phyloP scores from a whole-genome alignment of 2,329 filamentous ascomycete species.

The Stemphylium beticola region DNA sequence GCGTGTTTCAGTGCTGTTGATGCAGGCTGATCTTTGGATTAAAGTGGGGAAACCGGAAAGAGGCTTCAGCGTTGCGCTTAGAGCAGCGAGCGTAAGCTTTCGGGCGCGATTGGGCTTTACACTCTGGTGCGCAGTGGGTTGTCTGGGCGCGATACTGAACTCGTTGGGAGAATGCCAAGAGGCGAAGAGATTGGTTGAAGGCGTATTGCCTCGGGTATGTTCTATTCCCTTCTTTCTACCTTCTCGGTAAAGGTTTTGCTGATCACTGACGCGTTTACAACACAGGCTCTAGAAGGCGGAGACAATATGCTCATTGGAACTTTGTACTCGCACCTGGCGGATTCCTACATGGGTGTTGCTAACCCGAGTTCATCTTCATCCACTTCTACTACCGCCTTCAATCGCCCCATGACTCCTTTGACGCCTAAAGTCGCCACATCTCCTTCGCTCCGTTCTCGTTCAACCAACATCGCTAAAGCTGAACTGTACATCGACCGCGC shows the following conservation, averaged over 20 bases:
- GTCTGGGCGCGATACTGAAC: slow-evolving; percentile 71
- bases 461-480: slow-evolving; percentile 36
- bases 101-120: slow-evolving; percentile 70
- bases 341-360: slow-evolving; percentile 80
- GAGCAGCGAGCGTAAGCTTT: slow-evolving; percentile 76
- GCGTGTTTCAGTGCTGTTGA: slow-evolving; percentile 72
- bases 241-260: too few species aligned
- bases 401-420: background rate
- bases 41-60: slow-evolving; percentile 72
- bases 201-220: slow-evolving; percentile 72
- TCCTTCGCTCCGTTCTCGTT: slow-evolving; percentile 21
- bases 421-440: slow-evolving; percentile 1
- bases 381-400: background rate
- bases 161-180: slow-evolving; percentile 73
- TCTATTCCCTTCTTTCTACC: background rate
- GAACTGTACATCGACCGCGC: slow-evolving; percentile 47
- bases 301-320: slow-evolving; percentile 67
- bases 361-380: slow-evolving; percentile 51
- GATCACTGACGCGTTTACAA: background rate
- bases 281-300: slow-evolving; percentile 67
- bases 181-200: slow-evolving; percentile 68
- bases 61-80: slow-evolving; percentile 77
- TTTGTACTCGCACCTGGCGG: slow-evolving; percentile 73
- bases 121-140: slow-evolving; percentile 74
- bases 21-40: slow-evolving; percentile 74